Evolutionary conservation across 1,139 yeast species (phyloP), one percentile per base, ranked within the genome.

Genomic region (Blastobotrys capitulatus): DNA sequence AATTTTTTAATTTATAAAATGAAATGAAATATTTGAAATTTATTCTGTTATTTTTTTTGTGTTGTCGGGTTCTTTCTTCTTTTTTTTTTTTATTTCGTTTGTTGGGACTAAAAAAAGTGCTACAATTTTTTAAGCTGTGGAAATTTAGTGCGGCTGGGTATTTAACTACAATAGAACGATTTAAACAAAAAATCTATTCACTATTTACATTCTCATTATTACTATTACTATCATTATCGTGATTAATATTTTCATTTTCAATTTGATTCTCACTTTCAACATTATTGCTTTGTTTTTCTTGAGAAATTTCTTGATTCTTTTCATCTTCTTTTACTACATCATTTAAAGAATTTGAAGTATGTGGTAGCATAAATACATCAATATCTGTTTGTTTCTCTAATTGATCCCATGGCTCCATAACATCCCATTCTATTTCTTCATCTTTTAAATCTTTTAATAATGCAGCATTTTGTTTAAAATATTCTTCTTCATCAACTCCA

Each of bases 311-410:
- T 7, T 5, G 6, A 32, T 32, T 16, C 36, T 32, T 7, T 4
- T 32, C 7, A 15, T 4, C 36, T 16, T 5, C 18, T 16, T 32
- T 7, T 7, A 5, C 36, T 5, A 7, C 36, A 29, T 29, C 12
- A 29, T 4, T 13, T 4, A 29, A 6, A 6, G 4, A 10, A 29
- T 12, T 9, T 3, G 32, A 44, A 8, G 58, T 53, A 41, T 61
- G 65, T 6, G 64, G 64, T 51, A 61, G 54, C 38, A 61, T 45
- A 12, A 62, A 51, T 4, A 61, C 60, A 38, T 53, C 48, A 16
- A 61, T 53, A 47, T 60, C 63, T 2, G 65, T 61, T 38, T 61
- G 63, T 19, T 55, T 57, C 6, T 55, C 46, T 15, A 61, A 52
- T 22, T 48, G 49, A 26, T 61, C 63, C 63, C 64, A 60, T 2